Percentiles rank a stretch among this genome's conserved stretches.
phyloP scores from a whole-genome alignment of 2,329 filamentous ascomycete species.

The Hyphodiscus sp. region DNA sequence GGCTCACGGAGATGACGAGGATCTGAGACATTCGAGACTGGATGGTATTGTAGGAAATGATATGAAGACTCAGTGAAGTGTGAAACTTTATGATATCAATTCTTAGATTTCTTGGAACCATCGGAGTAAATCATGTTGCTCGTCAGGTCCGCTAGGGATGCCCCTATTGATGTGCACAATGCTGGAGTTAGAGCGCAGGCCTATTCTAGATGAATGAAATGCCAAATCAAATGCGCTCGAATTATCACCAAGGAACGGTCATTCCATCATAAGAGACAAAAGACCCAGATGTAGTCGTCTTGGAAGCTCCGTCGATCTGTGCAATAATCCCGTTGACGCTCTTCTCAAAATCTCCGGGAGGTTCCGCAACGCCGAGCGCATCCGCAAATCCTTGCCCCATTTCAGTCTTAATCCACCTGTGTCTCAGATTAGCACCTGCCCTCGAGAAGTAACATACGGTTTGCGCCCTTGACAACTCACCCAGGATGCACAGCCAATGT shows the following conservation, averaged over 20 bases:
- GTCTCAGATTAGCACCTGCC: background rate
- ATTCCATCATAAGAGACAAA: slow-evolving; percentile 21
- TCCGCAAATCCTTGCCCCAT: slow-evolving; percentile 35
- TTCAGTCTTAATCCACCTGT: slow-evolving; percentile 35
- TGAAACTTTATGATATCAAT: too few relatives aligned
- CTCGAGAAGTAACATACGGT: background rate
- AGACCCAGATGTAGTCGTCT: slow-evolving; percentile 22
- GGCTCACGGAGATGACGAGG: too few relatives aligned
- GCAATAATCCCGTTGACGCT: slow-evolving; percentile 29
- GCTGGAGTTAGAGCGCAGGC: too few relatives aligned
- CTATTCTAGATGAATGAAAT: too few relatives aligned
- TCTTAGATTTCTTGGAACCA: background rate
- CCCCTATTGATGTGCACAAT: too few relatives aligned
- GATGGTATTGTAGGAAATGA: too few relatives aligned
- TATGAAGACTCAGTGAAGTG: too few relatives aligned
- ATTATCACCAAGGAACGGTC: slow-evolving; percentile 16
- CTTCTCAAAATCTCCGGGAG: slow-evolving; percentile 32
- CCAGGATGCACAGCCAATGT: slow-evolving; percentile 29
- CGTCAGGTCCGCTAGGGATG: too few relatives aligned
- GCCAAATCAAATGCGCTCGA: too few relatives aligned
- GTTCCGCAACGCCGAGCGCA: slow-evolving; percentile 27
- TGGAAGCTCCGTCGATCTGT: slow-evolving; percentile 34
- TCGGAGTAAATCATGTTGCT: background rate
- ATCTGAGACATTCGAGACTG: too few relatives aligned
- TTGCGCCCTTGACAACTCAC: slow-evolving; percentile 7